Conservation (phyloP, 768 basidiomycete species). For the Boletus insuetus region DNA sequence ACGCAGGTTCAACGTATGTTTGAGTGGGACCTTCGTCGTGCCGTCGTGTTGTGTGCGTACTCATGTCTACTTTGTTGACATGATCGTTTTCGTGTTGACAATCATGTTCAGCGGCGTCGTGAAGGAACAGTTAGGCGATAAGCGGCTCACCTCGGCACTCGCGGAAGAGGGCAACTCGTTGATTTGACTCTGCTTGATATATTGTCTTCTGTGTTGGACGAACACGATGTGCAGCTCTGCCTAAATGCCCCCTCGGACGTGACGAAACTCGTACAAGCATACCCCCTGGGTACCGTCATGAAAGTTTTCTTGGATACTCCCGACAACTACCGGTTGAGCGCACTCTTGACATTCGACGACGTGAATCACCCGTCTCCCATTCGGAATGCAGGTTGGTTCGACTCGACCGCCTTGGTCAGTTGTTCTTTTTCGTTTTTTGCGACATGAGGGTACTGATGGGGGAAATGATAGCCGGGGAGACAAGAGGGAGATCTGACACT, state of each 20-base stretch:
- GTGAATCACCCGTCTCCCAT: slow-evolving; percentile 4
- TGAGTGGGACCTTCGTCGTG: neutral
- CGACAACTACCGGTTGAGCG: neutral
- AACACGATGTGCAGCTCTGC: neutral
- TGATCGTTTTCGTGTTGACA: neutral
- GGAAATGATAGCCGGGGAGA: neutral
- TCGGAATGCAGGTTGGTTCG: neutral
- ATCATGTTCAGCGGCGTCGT: neutral
- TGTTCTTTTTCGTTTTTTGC: neutral
- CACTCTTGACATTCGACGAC: neutral
- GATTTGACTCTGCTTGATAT: slow-evolving; percentile 1
- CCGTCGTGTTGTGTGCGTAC: neutral
- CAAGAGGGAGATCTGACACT: neutral
- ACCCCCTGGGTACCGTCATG: slow-evolving; percentile 1
- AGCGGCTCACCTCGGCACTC: neutral
- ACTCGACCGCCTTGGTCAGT: neutral
- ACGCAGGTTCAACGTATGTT: slow-evolving; percentile 3
- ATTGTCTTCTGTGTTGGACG: neutral
- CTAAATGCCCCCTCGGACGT: no score
- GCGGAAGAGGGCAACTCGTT: neutral
- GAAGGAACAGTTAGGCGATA: neutral
- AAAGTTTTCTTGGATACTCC: neutral
- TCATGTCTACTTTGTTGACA: neutral
- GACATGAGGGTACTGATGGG: neutral
- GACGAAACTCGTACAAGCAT: neutral